Percentiles rank a stretch among this genome's conserved stretches.
Evolutionary conservation across 1,284 basidiomycete species (phyloP).

Genomic region (Gymnopus androsaceus): DNA sequence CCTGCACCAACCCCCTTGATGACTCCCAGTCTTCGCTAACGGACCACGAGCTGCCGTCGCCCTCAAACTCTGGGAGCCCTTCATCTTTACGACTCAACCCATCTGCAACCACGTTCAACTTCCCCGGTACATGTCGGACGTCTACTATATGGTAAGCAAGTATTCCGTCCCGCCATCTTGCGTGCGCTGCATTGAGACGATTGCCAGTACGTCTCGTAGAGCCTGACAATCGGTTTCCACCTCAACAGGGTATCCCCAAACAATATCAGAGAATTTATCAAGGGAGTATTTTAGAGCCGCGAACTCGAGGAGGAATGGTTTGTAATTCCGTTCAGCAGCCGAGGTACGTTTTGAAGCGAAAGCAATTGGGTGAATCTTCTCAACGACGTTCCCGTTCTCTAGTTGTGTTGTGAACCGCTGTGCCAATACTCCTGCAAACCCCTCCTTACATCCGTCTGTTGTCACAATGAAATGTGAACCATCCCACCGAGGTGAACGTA

Average conservation of each 20-base stretch:
- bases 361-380: conserved; percentile 1
- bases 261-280: conserved; percentile 22
- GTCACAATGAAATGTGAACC: conserved; percentile 21
- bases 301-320: conserved; percentile 10
- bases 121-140: conserved; percentile 17
- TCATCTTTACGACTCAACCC: conserved; percentile 15
- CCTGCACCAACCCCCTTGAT: too few relatives aligned
- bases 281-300: conserved; percentile 4
- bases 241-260: conserved; percentile 23
- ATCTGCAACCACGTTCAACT: conserved; percentile 16
- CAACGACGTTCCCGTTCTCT: too few relatives aligned
- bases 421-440: too few relatives aligned
- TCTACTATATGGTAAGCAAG: conserved; percentile 16
- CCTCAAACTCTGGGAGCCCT: too few relatives aligned
- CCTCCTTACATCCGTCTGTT: too few relatives aligned
- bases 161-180: conserved; percentile 18
- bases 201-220: conserved; percentile 18
- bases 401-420: too few relatives aligned
- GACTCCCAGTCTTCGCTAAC: too few relatives aligned
- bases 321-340: conserved; percentile 5
- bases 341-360: conserved; percentile 12
- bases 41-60: too few relatives aligned
- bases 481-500: conserved; percentile 15
- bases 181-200: conserved; percentile 16
- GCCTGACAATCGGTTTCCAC: conserved; percentile 26